Conservation (phyloP, 164 flowering plant genomes). For the Chloranthus sessilifolius region DNA sequence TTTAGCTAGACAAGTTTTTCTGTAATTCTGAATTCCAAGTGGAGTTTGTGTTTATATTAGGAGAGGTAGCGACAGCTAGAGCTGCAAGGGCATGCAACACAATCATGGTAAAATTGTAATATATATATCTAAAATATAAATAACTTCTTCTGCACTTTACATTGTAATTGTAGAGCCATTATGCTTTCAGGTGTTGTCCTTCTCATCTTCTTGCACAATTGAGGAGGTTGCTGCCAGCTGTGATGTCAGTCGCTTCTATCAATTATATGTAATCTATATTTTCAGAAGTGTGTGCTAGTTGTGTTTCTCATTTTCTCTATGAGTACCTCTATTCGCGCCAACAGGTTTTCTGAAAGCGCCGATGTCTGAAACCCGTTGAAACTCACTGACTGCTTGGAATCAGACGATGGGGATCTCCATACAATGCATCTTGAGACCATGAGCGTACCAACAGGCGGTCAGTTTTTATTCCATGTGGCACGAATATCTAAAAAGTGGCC, state of each 20-base stretch:
- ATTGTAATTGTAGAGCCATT: neutral
- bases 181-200: constrained; percentile 52
- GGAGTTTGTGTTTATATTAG: constrained; percentile 23
- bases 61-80: constrained; percentile 81
- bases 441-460: too few species aligned
- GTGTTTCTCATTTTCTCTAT: too few species aligned
- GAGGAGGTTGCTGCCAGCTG: constrained; percentile 92
- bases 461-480: too few species aligned
- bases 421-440: too few species aligned
- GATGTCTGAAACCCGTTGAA: too few species aligned
- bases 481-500: too few species aligned
- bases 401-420: too few species aligned
- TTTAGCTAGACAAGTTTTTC: neutral
- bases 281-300: too few species aligned
- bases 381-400: too few species aligned
- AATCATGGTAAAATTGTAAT: constrained; percentile 81
- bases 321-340: neutral
- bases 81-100: constrained; percentile 69
- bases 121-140: too few species aligned
- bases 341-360: too few species aligned
- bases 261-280: constrained; percentile 55
- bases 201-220: constrained; percentile 44
- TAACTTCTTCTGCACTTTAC: neutral
- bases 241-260: constrained; percentile 65
- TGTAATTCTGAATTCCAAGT: neutral